Evolutionary conservation across 192 early-diverging fungal species (phyloP).

Genomic region (Entomortierella beljakovae): DNA sequence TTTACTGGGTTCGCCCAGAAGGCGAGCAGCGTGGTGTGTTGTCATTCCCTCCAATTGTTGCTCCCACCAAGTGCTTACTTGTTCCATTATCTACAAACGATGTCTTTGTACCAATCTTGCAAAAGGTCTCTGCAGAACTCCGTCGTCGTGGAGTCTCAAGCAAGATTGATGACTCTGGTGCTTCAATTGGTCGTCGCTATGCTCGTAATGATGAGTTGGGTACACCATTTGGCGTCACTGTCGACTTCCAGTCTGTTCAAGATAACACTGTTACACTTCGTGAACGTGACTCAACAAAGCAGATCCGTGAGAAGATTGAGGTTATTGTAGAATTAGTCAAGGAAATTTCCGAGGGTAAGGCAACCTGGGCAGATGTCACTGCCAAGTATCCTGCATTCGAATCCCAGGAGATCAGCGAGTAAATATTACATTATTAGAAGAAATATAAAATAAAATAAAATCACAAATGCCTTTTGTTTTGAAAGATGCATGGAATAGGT

Average conservation of each 20-base stretch:
- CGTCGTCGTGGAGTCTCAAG: conserved; percentile 82
- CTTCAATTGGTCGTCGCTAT: conserved; percentile 95
- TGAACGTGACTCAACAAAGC: conserved; percentile 95
- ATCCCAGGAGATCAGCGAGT: conserved; percentile 55
- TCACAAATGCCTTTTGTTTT: neutral
- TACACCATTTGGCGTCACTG: conserved; percentile 96
- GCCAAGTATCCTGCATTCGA: conserved; percentile 76
- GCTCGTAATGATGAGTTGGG: conserved; percentile 98
- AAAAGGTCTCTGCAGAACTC: conserved; percentile 69
- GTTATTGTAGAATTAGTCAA: conserved; percentile 80
- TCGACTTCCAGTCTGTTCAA: conserved; percentile 97
- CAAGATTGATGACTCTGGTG: conserved; percentile 89
- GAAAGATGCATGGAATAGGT: neutral
- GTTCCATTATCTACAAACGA: conserved; percentile 86
- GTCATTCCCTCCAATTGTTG: conserved; percentile 90
- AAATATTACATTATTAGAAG: conserved; percentile 9
- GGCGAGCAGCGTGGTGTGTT: conserved; percentile 92
- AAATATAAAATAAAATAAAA: neutral
- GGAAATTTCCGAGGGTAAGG: conserved; percentile 76
- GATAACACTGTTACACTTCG: conserved; percentile 95
- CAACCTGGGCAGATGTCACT: conserved; percentile 79
- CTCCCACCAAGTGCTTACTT: conserved; percentile 95
- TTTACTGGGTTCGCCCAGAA: conserved; percentile 88
- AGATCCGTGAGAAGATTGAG: conserved; percentile 86
- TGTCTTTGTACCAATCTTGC: conserved; percentile 73